Base-by-base conservation (phyloP, 345 rosid species). In the Balakata baccata region DNA sequence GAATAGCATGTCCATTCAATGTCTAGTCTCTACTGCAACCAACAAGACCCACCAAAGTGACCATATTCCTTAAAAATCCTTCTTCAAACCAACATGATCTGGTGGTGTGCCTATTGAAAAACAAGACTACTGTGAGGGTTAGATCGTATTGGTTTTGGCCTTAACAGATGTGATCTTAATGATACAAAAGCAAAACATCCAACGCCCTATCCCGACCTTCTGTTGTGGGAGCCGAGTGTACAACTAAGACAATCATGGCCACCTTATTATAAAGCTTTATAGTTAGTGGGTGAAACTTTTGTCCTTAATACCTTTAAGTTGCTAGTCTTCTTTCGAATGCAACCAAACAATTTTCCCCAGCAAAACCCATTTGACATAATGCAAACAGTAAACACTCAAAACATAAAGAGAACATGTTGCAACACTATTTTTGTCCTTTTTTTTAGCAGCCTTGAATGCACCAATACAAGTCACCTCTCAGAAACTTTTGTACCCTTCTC, bases 201-300 rank as follows among this genome's bases (percentile, higher is more conserved):
- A 80, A 64, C 82, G 73, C 66, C 81, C 50, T 53, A 77, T 72
- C 82, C 77, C 84, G 81, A 84, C 88, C 85, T 41, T 77, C 68
- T 62, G 76, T 80, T 79, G 86, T 93, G 89, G 89, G 82, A 64
- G 78, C 86, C 67, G 81, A 84, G 84, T 84, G 79, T 81, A 77
- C 97, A 87, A 86, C 89, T 82, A 84, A 82, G 86, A 80, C 59
- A 52, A 70, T 75, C 82, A 86, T 80, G 72, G 75, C 73, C 81
- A 75, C 79, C 78, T 58, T 43, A 64, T 58, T 43, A 64, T 13
- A 7, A 5, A 18, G 34, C 34, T 57, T 23, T 20, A 7, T 74
- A 69, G 74, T 80, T 74, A 69, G 74, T 80, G 83, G 72, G 61
- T 54, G 46, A 66, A 50, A 57, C 20, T 52, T 20, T 69, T 72